Base-by-base conservation (phyloP, 73 alveolate genomes). In the Paramecium sexaurelia region DNA sequence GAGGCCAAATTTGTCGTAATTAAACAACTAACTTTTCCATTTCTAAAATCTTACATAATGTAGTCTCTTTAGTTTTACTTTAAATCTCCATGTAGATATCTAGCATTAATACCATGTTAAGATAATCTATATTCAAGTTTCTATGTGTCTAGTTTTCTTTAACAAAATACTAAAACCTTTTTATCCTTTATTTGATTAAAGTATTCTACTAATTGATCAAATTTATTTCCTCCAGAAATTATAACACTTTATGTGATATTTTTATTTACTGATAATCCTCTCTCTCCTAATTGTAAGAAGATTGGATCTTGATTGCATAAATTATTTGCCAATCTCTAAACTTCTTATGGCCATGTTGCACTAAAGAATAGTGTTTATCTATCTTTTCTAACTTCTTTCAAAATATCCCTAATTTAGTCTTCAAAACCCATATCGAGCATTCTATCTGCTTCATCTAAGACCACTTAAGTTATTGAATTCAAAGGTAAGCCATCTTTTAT, bases 1-100 rank as follows among this genome's bases (percentile, higher is more conserved):
- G 98, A 90, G 1, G 99, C 99, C 0, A 98, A 98, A 96, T 98
- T 99, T 6, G 99, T 98, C 36, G 97, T 93, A 11, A 98, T 96
- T 55, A 97, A 92, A 43, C 97, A 85, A 19, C 95, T 96, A 0
- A 94, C 55, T 5, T 73, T 94, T 61, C 93, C 97, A 75, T 66
- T 66, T 75, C 96, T 96, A 92, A 94, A 98, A 47, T 93, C 95
- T 45, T 73, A 55, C 93, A 95, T 96, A 26, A 92, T 84, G 55
- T 85, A 92, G 85, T 94, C 94, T 90, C 99, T 96, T 84, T 96
- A 96, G 55, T 92, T 96, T 75, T 97, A 99, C 43, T 92, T 95
- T 97, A 96, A 95, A 85, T 98, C 98, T 11, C 99, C 98, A 85
- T 98, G 99, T 95, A 91, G 8, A 41, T 83, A 47, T 37, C 94